Conservation (phyloP, 306 rosid species). For the Vachellia pachyceras region DNA sequence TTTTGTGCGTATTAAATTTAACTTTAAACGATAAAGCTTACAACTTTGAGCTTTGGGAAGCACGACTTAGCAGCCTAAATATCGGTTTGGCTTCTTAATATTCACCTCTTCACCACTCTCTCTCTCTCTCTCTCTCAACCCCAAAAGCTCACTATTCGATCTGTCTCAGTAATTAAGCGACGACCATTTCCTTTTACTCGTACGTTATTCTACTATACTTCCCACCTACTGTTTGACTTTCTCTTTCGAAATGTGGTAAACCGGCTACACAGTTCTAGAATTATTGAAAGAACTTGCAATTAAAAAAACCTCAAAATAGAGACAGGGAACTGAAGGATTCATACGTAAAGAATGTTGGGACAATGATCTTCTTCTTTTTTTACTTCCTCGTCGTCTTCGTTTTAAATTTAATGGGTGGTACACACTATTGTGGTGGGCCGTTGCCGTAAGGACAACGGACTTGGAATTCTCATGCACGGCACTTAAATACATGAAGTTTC, state of each 20-base stretch:
- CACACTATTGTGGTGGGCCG: conserved; percentile 8
- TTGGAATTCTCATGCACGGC: conserved; percentile 46
- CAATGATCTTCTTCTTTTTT: not conserved
- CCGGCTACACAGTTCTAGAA: conserved; percentile 45
- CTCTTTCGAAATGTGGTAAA: conserved; percentile 48
- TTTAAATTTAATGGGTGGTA: not conserved
- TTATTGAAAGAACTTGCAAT: not conserved
- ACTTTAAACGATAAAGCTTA: conserved; percentile 63
- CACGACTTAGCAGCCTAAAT: conserved; percentile 67
- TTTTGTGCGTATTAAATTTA: conserved; percentile 48
- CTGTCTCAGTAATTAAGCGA: conserved; percentile 29
- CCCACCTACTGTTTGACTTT: conserved; percentile 53
- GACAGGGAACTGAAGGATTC: conserved; percentile 13
- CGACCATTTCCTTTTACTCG: conserved; percentile 54
- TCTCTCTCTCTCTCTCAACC: not conserved
- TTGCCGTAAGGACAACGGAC: conserved; percentile 84
- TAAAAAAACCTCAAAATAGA: not conserved
- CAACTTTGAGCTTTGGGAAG: conserved; percentile 64
- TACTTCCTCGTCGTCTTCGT: not conserved
- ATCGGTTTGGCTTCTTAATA: conserved; percentile 47
- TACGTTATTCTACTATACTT: not conserved
- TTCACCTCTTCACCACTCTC: conserved; percentile 21
- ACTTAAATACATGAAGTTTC: conserved; percentile 32
- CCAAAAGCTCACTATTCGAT: conserved; percentile 21
- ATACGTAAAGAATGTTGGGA: conserved; percentile 50